Conservation (phyloP, 2,329 filamentous ascomycete species). For the Venturia nashicola region DNA sequence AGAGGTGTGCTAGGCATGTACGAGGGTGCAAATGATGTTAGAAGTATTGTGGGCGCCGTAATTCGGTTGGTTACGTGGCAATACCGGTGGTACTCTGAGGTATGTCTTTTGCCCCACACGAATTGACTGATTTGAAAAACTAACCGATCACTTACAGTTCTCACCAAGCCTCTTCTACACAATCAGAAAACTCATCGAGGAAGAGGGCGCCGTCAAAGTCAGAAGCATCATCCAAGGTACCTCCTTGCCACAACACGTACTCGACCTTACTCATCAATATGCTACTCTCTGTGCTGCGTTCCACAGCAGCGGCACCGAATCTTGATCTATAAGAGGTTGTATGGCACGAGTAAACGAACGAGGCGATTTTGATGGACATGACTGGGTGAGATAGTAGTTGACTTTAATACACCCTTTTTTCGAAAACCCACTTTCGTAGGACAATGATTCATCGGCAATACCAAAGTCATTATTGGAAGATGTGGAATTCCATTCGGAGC, state of each 20-base stretch:
- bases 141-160: conserved; percentile 42
- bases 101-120: conserved; percentile 21
- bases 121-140: too few relatives aligned
- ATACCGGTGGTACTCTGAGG: conserved; percentile 97
- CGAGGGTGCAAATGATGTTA: conserved; percentile 64
- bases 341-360: neutral
- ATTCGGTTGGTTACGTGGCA: conserved; percentile 95
- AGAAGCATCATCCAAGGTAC: conserved; percentile 95
- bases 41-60: conserved; percentile 70
- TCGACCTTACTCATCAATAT: conserved; percentile 93
- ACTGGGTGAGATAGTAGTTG: neutral
- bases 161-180: conserved; percentile 80
- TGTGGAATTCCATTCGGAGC: too few relatives aligned
- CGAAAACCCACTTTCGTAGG: too few relatives aligned
- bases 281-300: conserved; percentile 90
- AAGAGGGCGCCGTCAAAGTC: conserved; percentile 94
- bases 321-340: neutral
- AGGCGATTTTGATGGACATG: neutral
- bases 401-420: neutral
- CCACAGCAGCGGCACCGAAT: conserved; percentile 79
- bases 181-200: conserved; percentile 86
- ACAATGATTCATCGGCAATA: too few relatives aligned
- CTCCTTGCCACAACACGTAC: conserved; percentile 79
- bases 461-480: too few relatives aligned
- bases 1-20: conserved; percentile 71